Evolutionary conservation across 2,329 filamentous ascomycete species (phyloP), one percentile per base, ranked within the genome.

Genomic region (Epichloe elymi): DNA sequence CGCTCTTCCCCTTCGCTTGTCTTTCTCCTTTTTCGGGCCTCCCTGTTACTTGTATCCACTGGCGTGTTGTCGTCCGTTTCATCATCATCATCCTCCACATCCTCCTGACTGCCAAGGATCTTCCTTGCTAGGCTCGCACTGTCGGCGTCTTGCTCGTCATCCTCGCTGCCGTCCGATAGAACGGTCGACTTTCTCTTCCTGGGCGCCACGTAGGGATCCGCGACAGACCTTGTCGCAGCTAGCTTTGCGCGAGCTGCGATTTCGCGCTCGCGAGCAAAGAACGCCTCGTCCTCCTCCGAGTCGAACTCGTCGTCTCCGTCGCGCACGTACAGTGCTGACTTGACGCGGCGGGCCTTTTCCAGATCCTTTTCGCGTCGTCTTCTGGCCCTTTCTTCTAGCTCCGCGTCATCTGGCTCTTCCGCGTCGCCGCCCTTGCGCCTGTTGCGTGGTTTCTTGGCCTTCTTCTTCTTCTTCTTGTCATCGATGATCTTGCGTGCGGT

Each of bases 251-350:
- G 76, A 56, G 79, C 74, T 46, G 86, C 74, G 53, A 84, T 73
- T 15, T 65, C 67, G 3, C 63, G 63, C 67, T 96, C 90, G 15
- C 79, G 75, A 2, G 76, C 81, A 66, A 91, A 96, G 67, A 96
- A 96, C 19, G 78, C 80, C 20, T 72, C 66, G 47, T 75, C 74
- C 51, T 80, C 78, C 45, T 89, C 88, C 36, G 78, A 81, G 60
- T 95, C 88, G n/a, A 78, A 83, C 58, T 95, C 89, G 49, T 97
- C 93, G 63, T 97, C 93, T 57, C 85, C 88, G 38, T 84, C 82
- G 52, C 85, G 79, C 48, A 98, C 85, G 60, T 82, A 91, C 39
- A 91, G 68, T 23, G 83, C 82, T 60, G 86, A 94, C 73, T 96
- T 97, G 69, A 93, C 85, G 63, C 85, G 86, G 35, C 74, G 73